Base-by-base conservation (phyloP, 2,329 filamentous ascomycete genomes). In the Cryphonectria nitschkei region DNA sequence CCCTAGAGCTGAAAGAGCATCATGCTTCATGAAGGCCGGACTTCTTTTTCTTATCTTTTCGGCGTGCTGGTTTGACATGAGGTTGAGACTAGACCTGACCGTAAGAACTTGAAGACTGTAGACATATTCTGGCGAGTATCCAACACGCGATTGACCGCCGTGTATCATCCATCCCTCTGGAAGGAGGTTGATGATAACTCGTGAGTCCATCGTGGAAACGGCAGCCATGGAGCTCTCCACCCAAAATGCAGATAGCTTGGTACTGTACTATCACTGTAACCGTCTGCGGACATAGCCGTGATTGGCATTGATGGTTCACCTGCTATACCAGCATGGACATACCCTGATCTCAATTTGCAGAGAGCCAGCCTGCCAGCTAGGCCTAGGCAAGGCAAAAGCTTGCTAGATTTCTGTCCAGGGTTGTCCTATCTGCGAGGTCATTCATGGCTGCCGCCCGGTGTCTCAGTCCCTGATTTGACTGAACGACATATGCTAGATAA, bases 51-150 rank as follows among this genome's bases (percentile, higher is more conserved):
- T 46, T 43, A 32, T 43, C 65, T 29, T 56, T 52, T 58, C 32
- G 26, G 19, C n/a, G 52, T 43, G 11, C 32, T n/a, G 50, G 50
- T 58, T 67, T 67, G 65, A 58, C 52, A 29, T 58, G 52, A 58
- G 34, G 34, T 43, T 58, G 50, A 67, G 52, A 26, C 16, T 32
- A 52, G 8, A 8, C 46, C 46, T 37, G 26, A n/a, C 19, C 32
- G 34, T 37, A 41, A 37, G 16, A 58, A 19, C 54, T 32, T 34
- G 26, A 14, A 19, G 34, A 29, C 29, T 34, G 14, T n/a, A 34
- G 64, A 11, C 29, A 22, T 19, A 32, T 29, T 41, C 11, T n/a
- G 34, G 32, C 32, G 11, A 39, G 58, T 34, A 22, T 61, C 34
- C 32, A 39, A 22, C 58, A 22, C 58, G 58, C 22, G 32, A 61